Conservation (phyloP, 2,329 filamentous ascomycete species). For the Beauveria caledonica region DNA sequence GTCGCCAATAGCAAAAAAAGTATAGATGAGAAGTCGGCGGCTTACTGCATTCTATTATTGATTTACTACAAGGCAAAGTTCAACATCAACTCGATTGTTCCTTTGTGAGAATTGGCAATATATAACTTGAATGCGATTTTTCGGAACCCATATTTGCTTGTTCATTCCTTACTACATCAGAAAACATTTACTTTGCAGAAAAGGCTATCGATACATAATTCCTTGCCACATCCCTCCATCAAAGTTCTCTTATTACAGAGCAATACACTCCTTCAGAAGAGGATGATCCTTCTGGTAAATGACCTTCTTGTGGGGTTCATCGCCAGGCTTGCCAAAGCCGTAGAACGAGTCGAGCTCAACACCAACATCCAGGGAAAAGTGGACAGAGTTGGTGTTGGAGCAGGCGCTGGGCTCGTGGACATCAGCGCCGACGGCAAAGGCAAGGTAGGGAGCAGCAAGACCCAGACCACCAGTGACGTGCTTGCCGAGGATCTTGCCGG, state of each 20-base stretch:
- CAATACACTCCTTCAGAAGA: slow-evolving; percentile 9
- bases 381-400: slow-evolving; percentile 7
- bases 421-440: slow-evolving; percentile 6
- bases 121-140: too few species aligned
- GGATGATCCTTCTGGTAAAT: slow-evolving; percentile 11
- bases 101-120: neutral
- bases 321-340: slow-evolving; percentile 9
- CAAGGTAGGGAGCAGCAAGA: slow-evolving; percentile 8
- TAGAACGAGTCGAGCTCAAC: slow-evolving; percentile 12
- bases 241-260: neutral
- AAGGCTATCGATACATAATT: neutral
- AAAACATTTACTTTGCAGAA: too few species aligned
- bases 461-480: slow-evolving; percentile 9
- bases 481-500: slow-evolving; percentile 10
- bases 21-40: neutral
- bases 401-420: slow-evolving; percentile 9
- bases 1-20: neutral
- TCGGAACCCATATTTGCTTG: neutral
- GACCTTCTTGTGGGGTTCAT: slow-evolving; percentile 11
- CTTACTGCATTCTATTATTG: neutral
- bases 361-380: slow-evolving; percentile 6
- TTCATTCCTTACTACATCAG: too few species aligned
- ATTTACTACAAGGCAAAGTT: too few species aligned
- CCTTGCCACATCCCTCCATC: neutral
- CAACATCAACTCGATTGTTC: too few species aligned